Percentiles rank a stretch among this genome's conserved stretches.
phyloP scores from a whole-genome alignment of 331 rosid genomes.

The Rhamnella rubrinervis region DNA sequence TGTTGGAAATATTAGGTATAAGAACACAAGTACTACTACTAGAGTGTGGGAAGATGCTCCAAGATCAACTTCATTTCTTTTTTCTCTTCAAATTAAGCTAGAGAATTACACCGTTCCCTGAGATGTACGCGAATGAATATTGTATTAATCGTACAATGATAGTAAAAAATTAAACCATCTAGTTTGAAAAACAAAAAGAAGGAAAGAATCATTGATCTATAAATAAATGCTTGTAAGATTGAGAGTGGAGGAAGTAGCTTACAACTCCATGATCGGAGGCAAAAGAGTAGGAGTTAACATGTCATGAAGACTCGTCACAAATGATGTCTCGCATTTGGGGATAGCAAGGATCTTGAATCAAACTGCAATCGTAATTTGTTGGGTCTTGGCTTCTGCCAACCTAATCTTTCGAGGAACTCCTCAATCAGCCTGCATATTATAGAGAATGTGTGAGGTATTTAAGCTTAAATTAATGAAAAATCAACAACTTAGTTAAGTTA shows the following conservation, averaged over 20 bases:
- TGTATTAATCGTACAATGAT: too few relatives aligned
- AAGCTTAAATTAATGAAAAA: neutral
- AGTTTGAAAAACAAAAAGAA: too few relatives aligned
- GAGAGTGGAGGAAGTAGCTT: neutral
- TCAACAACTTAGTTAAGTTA: neutral
- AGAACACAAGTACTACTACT: too few relatives aligned
- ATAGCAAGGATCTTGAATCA: conserved; percentile 30
- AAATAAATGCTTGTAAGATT: neutral
- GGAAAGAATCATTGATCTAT: too few relatives aligned
- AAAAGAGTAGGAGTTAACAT: neutral
- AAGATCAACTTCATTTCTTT: too few relatives aligned
- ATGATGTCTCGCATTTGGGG: conserved; percentile 21
- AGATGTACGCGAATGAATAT: too few relatives aligned
- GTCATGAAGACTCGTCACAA: conserved; percentile 22
- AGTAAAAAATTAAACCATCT: too few relatives aligned
- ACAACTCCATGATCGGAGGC: too few relatives aligned
- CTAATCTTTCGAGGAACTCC: conserved; percentile 75
- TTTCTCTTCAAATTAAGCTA: too few relatives aligned
- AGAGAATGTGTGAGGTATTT: conserved; percentile 1
- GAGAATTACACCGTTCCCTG: too few relatives aligned
- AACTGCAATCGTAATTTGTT: conserved; percentile 32
- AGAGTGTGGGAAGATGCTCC: too few relatives aligned
- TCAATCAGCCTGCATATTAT: conserved; percentile 70
- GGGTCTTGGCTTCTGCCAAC: conserved; percentile 65
- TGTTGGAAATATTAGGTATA: too few relatives aligned